Base-by-base conservation (phyloP, 495 filamentous ascomycete genomes). In the Diplogelasinospora grovesii region DNA sequence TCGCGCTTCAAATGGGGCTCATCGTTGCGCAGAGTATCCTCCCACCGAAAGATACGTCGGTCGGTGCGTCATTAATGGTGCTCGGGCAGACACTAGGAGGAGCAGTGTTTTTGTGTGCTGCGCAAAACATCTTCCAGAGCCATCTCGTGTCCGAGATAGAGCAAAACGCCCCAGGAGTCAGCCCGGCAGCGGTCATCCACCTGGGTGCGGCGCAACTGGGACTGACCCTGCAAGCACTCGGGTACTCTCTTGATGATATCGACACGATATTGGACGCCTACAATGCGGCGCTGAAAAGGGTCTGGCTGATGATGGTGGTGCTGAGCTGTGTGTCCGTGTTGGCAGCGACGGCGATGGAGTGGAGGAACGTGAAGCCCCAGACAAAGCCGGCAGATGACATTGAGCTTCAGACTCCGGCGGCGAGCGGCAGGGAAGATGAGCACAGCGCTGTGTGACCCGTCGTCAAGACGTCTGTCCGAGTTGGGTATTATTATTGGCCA, bases 51-150 rank as follows among this genome's bases (percentile, higher is more conserved):
- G 77, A 84, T 47, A 69, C 81, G 3, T 52, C 80, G 9, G 74
- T 71, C 8, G 79, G 76, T 21, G 69, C 74, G 4, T 62, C 78
- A 1, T 33, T 80, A 5, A 68, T 83, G 39, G 70, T 81, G 42
- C 79, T 85, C 39, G 39, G 57, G 4, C 80, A 83, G 51, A 70
- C 64, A 1, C 55, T 85, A 4, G 77, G 79, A 3, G 78, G 73
- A 25, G 68, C 81, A 3, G 47, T 85, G 23, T 83, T 81, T 41
- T 56, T 81, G 14, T 66, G 71, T 0, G 63, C 79, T 6, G 79
- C 62, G 0, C 66, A 82, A 49, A 75, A 63, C 15, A 54, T 83
- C 4, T 78, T 84, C 54, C 61, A 68, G 18, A 73, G 76, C 36
- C 51, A 60, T 0, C 58, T 83, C 4, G 58, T 74, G 37, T 54